Evolutionary conservation across 331 rosid species (phyloP), one percentile per base, ranked within the genome.

Genomic region (Malus hybrid): DNA sequence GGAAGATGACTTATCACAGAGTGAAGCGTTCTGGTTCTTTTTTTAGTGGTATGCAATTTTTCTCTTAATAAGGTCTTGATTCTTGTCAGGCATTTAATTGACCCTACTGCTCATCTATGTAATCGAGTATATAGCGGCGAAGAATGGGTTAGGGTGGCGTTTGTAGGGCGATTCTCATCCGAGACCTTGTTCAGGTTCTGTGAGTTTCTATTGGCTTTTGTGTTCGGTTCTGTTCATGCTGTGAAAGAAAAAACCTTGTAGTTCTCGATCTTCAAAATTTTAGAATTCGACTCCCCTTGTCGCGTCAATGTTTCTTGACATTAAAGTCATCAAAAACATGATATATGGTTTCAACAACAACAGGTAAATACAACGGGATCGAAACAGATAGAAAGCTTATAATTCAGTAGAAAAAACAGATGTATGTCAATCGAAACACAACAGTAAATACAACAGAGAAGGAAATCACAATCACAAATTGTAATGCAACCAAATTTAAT

Each of bases 401-500:
- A 55, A 71, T 15, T 32, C 15, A n/a, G 32, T 70, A 11, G 65
- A 19, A 39, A 61, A 3, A 42, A 24, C 5, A 64, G 3, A 60
- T 6, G 12, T 9, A 39, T 3, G 59, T 15, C 11, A 4, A 73
- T 8, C 20, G 19, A 60, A 36, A 60, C 22, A 60, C 28, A 5
- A 50, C 42, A 16, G 42, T 12, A 73, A 60, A 60, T 39, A 22
- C 19, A 55, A 72, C 36, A 16, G 24, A 57, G 65, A 20, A 20
- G 6, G 32, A 59, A 60, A 27, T 33, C 42, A 39, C 36, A 8
- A 72, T 39, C 13, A 42, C 70, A 4, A 39, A 28, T 6, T 55
- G 42, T 36, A 32, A 31, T 33, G 13, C 34, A 67, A 65, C 59
- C 66, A 39, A 67, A 65, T 56, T 83, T 68, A 85, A 60, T 79